Evolutionary conservation across 805 yeast species (phyloP).

Genomic region (Kluyveromyces wickerhamii): DNA sequence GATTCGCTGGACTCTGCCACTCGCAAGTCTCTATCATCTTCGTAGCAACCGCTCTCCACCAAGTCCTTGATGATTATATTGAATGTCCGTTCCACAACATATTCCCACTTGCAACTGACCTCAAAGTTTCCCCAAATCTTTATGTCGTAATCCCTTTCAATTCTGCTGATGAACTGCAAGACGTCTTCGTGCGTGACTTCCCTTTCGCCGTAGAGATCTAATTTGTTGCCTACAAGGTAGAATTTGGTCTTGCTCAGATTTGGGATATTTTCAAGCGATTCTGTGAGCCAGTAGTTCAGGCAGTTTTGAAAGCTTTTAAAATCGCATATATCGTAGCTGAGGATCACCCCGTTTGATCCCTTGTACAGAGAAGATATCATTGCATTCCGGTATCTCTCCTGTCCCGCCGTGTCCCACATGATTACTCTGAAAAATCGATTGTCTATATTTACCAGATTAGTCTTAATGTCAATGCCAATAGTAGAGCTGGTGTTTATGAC

Average conservation of each 20-base stretch:
- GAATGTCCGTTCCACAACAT: constrained; percentile 33
- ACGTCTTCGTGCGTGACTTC: constrained; percentile 35
- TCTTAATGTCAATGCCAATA: constrained; percentile 41
- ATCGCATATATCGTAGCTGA: constrained; percentile 39
- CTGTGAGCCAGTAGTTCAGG: constrained; percentile 36
- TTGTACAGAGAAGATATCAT: constrained; percentile 38
- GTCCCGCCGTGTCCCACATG: constrained; percentile 47
- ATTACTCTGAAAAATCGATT: constrained; percentile 37
- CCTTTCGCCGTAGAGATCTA: constrained; percentile 31
- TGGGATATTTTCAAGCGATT: constrained; percentile 31
- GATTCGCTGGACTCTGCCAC: constrained; percentile 5
- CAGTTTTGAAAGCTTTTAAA: constrained; percentile 31
- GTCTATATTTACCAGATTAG: constrained; percentile 37
- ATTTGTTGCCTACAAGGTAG: constrained; percentile 41
- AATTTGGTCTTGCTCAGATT: constrained; percentile 29
- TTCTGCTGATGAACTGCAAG: constrained; percentile 24
- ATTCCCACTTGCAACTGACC: constrained; percentile 38
- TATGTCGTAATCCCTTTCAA: constrained; percentile 27
- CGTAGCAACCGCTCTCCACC: constrained; percentile 34
- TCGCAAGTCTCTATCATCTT: constrained; percentile 18
- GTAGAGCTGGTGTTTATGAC: constrained; percentile 34
- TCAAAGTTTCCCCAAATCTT: constrained; percentile 37
- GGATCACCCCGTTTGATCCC: constrained; percentile 39
- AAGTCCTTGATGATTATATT: constrained; percentile 34
- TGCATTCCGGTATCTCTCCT: constrained; percentile 40